Evolutionary conservation across 202 grass and related monocot species (phyloP), one percentile per base, ranked within the genome.

Genomic region (Zoysia matrella): DNA sequence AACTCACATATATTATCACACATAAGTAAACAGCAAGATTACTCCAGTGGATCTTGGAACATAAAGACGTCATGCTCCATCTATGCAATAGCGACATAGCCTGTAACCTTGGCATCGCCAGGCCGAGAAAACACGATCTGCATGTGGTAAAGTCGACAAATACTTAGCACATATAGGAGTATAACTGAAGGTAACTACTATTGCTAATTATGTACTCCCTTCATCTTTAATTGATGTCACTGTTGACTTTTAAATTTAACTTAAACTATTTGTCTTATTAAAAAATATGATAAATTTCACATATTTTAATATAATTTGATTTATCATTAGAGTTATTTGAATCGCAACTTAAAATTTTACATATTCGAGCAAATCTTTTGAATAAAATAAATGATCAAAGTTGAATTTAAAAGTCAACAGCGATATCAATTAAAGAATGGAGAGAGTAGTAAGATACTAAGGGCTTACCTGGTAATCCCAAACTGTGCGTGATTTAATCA

Each of bases 401-500:
- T 30, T 30, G 22, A 30, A 30, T 30, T 30, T 30, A 30, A 30
- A 30, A 30, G 22, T 30, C 22, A 30, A 30, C 22, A 30, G 22
- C 22, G 22, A 30, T 30, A 30, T 30, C 22, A 30, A 30, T 30
- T 30, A 30, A 30, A 30, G 22, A 30, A 30, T 0, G 22, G 22
- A 30, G 22, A 30, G 22, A 30, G 22, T 30, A 30, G 22, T 0
- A n/a, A 30, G 22, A 30, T 30, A 30, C 22, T 52, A 52, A 11
- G 53, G 1, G 3, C 13, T 45, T 87, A 88, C 91, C 86, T 94
- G 94, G 78, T 88, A 92, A 72, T 81, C 63, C 50, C 86, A 90
- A 73, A 94, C 84, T 8, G 90, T 97, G 18, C 94, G 85, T 18
- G 94, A 92, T 72, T 89, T 94, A 41, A 97, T 94, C 47, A 92